These are phyloP conservation scores for Coemansia sp. DNA, from an alignment of 192 early-diverging fungal species.

Conservation along the genomic window DNA sequence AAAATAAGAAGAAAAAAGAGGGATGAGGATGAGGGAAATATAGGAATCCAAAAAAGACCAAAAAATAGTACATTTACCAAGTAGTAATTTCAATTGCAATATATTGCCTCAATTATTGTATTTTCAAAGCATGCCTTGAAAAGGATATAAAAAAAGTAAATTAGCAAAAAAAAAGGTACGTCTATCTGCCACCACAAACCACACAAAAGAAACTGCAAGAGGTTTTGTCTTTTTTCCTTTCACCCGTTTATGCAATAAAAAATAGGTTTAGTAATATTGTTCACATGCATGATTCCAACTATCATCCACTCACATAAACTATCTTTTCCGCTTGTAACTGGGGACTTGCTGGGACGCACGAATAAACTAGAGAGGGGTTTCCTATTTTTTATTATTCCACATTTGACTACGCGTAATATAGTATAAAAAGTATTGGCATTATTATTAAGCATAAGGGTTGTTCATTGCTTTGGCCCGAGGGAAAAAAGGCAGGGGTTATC, in stretches of 20 bases:
- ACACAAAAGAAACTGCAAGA: not conserved
- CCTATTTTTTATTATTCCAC: not conserved
- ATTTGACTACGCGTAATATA: not conserved
- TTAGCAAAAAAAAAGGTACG: conserved; percentile 1
- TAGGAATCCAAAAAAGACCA: not conserved
- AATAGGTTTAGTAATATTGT: not conserved
- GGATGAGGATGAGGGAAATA: not conserved
- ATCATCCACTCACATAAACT: not conserved
- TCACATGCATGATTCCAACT: conserved; percentile 13
- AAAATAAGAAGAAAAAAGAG: not conserved
- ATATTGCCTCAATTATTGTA: conserved; percentile 14
- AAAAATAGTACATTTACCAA: not conserved
- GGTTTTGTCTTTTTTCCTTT: not conserved
- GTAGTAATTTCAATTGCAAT: conserved; percentile 8
- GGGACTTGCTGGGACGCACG: too few relatives aligned
- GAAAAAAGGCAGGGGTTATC: not conserved
- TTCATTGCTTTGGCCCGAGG: not conserved
- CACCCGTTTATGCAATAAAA: not conserved
- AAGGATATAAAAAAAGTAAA: not conserved
- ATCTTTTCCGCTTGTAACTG: not conserved
- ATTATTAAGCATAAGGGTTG: not conserved
- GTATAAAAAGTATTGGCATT: not conserved
- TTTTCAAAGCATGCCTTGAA: not conserved
- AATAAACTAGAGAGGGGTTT: too few relatives aligned
- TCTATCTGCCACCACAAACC: conserved; percentile 7